phyloP scores from a whole-genome alignment of 352 stramenopile species.

The Halophytophthora polymorphica region DNA sequence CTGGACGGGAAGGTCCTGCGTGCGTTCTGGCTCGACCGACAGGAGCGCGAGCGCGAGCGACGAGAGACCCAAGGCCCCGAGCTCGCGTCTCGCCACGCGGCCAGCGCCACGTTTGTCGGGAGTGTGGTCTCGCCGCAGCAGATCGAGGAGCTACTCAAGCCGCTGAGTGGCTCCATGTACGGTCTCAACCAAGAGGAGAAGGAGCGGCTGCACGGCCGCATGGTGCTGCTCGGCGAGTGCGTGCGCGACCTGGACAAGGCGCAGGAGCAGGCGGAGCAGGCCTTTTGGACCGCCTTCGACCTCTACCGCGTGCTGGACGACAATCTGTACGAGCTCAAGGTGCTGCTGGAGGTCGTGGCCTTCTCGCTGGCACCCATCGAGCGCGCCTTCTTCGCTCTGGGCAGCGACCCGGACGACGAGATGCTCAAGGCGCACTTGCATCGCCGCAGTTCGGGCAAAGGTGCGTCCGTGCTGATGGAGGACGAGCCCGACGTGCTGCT shows the following conservation, averaged over 20 bases:
- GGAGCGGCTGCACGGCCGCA: constrained; percentile 39
- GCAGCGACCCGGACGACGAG: constrained; percentile 70
- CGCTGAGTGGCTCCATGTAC: constrained; percentile 63
- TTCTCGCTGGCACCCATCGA: constrained; percentile 68
- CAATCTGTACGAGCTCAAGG: constrained; percentile 68
- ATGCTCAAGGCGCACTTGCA: constrained; percentile 39
- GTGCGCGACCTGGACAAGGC: constrained; percentile 40
- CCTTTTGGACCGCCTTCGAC: constrained; percentile 69
- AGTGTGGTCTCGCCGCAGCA: constrained; percentile 31
- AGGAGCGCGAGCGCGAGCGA: constrained; percentile 33
- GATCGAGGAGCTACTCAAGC: constrained; percentile 52
- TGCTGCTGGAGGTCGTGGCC: constrained; percentile 63
- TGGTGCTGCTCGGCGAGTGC: constrained; percentile 50
- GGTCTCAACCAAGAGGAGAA: constrained; percentile 63
- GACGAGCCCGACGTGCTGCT: constrained; percentile 14
- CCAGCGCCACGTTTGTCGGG: constrained; percentile 17
- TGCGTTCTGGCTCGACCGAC: constrained; percentile 52
- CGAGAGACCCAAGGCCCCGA: constrained; percentile 16
- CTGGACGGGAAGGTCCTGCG: constrained; percentile 63
- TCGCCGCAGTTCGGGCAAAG: constrained; percentile 31
- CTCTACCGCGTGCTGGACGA: constrained; percentile 72
- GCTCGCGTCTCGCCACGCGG: constrained; percentile 6
- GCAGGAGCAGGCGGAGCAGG: constrained; percentile 48
- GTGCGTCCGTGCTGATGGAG: constrained; percentile 11
- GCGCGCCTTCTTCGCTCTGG: constrained; percentile 65